Evolutionary conservation across 768 basidiomycete species (phyloP), one percentile per base, ranked within the genome.

Genomic region (Melanogaster broomeanus): DNA sequence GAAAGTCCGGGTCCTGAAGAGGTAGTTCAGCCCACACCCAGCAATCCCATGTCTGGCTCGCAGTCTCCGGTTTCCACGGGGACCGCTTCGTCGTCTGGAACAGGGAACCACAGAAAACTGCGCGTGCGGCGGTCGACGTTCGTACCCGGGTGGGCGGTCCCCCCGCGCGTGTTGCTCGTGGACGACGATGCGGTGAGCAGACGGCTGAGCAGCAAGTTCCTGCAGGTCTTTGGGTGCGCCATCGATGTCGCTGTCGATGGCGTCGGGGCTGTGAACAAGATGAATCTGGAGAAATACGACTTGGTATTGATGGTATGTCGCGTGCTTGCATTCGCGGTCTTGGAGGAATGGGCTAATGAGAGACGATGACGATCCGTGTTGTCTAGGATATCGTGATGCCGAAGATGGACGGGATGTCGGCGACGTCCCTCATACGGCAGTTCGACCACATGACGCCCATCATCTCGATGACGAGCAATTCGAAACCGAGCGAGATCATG

Each of bases 381-480:
- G 16, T 19, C 12, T 58, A 93, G 92, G 96, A 98, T 61, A 97
- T 98, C 54, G 91, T 97, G 52, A 96, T 98, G 89, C 87, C 89
- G 3, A 88, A 89, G 66, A 73, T 91, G 60, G 87, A 93, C 56
- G 93, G 93, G 25, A 84, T 94, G 24, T 86, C 87, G 3, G 96
- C 96, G 10, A 98, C 96, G 33, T 92, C 86, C 51, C 70, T 98
- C 61, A 97, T 98, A 59, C 80, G 96, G 16, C 91, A 94, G 72
- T 98, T 98, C 65, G 94, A 98, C 72, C 84, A 85, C 51, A 88
- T 87, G 75, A 97, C 95, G 37, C 96, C 96, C 5, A 98, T 98
- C 67, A 97, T 98, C 58, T 96, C 93, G 21, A 98, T 98, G 96
- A 98, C 95, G 46, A 88, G 85, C 62, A 96, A 94, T 68, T 92